phyloP scores from a whole-genome alignment of 495 filamentous ascomycete species.

The Penicillium canescens region DNA sequence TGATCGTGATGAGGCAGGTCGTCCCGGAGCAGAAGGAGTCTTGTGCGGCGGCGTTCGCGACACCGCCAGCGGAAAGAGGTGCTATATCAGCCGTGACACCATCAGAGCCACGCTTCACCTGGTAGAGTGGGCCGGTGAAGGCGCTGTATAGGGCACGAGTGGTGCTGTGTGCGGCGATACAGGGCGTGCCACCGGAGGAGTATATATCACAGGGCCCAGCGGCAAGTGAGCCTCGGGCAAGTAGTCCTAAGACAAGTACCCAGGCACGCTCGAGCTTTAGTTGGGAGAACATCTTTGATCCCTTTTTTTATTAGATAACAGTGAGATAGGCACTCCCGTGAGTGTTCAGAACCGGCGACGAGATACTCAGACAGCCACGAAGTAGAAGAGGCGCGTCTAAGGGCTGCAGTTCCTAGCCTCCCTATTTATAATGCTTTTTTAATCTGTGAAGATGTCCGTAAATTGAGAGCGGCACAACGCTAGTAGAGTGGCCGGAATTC shows the following conservation, averaged over 20 bases:
- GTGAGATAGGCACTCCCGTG: too few species aligned
- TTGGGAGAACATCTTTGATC: slow-evolving; percentile 38
- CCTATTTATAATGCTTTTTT: not conserved
- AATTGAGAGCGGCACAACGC: not conserved
- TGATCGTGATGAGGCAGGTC: slow-evolving; percentile 58
- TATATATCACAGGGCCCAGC: slow-evolving; percentile 61
- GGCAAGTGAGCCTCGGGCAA: slow-evolving; percentile 36
- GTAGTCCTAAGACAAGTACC: slow-evolving; percentile 39
- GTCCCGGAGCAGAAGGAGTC: slow-evolving; percentile 57
- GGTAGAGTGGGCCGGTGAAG: slow-evolving; percentile 54
- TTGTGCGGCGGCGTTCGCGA: slow-evolving; percentile 57
- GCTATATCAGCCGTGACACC: slow-evolving; percentile 42
- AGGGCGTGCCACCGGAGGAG: slow-evolving; percentile 50
- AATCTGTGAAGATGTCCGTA: not conserved
- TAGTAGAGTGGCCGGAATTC: not conserved
- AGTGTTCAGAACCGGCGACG: too few species aligned
- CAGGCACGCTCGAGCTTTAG: slow-evolving; percentile 30
- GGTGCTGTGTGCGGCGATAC: slow-evolving; percentile 59
- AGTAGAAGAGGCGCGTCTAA: too few species aligned
- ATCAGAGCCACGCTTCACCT: slow-evolving; percentile 55
- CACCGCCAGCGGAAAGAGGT: slow-evolving; percentile 52
- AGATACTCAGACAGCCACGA: too few species aligned
- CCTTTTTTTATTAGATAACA: not conserved
- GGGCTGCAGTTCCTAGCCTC: not conserved
- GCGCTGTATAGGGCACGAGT: slow-evolving; percentile 57